Base-by-base conservation (phyloP, 129 eudicot genomes). In the Escallonia rubra region DNA sequence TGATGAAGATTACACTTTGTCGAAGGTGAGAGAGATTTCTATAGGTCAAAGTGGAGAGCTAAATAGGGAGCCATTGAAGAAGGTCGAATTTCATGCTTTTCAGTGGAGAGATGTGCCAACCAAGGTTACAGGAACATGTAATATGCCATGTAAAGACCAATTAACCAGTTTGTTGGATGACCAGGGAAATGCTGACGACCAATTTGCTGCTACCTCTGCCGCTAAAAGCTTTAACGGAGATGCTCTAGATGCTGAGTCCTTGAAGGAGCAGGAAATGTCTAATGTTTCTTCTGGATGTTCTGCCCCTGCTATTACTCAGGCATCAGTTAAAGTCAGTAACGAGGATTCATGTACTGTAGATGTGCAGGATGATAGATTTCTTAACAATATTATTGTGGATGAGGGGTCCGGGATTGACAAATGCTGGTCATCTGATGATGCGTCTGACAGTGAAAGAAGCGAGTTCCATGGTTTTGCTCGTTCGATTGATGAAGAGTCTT, bases 81-180 rank as follows among this genome's bases (percentile, higher is more conserved):
- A 75, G 23, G 78, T 46, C 8, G 79, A 74, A 49, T 74, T 65
- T 50, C 72, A 59, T 66, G 60, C 77, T 66, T 84, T 78, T 74
- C 82, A 82, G 41, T 88, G 90, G 95, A 79, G 82, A 76, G 86
- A 88, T 72, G 90, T 85, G 60, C 91, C 96, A 12, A 79, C 53
- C 51, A 81, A 80, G 73, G 57, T 61, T 46, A 45, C 68, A 40
- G 73, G 42, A 71, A 74, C 38, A 42, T 55, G 67, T 40, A 74
- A 79, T 15, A 34, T 56, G 70, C 68, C 81, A 55, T 66, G 83
- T 57, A 49, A 55, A 57, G 75, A 83, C 60, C 74, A 43, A 16
- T 66, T 65, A 38, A 52, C 58, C 14, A 59, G 63, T 72, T 50
- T 72, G 16, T 41, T 60, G 16, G 78, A 66, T 49, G 72, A 53